A percentile compares a stretch with the other conserved stretches of the same genome.
Evolutionary conservation across 345 rosid genomes (phyloP).

Genomic region (Sonneratia caseolaris): DNA sequence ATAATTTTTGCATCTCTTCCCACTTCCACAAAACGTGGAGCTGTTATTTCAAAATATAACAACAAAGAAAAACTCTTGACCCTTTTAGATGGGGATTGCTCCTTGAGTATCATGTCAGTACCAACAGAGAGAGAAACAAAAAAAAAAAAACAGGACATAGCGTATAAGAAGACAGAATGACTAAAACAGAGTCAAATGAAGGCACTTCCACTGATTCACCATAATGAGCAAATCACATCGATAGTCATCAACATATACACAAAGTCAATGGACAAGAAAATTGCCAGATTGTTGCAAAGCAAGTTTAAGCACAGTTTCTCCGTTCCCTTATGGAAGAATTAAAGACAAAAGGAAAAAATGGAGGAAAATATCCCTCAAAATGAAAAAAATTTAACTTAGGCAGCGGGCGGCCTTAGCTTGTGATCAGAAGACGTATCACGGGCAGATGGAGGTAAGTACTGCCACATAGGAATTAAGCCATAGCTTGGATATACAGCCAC

Average conservation of each 20-base stretch:
- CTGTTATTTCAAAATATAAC: neutral
- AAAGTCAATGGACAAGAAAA: neutral
- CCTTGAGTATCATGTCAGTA: neutral
- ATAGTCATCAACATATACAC: conserved; percentile 3
- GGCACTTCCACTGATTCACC: neutral
- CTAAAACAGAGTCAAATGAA: neutral
- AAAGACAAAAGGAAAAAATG: neutral
- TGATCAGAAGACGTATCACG: conserved; percentile 85
- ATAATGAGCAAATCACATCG: neutral
- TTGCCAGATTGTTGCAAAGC: neutral
- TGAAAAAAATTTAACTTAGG: conserved; percentile 20
- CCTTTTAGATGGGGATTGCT: neutral
- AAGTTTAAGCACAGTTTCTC: neutral
- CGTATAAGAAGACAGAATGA: neutral
- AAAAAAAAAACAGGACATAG: neutral
- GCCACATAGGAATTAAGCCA: conserved; percentile 89
- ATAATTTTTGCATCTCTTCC: too few species aligned
- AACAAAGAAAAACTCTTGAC: neutral
- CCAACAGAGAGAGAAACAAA: neutral
- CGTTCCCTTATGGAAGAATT: neutral
- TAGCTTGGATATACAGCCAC: conserved; percentile 58
- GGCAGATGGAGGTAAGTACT: conserved; percentile 67
- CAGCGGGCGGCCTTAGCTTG: conserved; percentile 96
- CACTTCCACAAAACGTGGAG: neutral
- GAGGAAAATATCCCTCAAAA: neutral